Evolutionary conservation across 768 basidiomycete species (phyloP), one percentile per base, ranked within the genome.

Genomic region (Lactarius quietus): DNA sequence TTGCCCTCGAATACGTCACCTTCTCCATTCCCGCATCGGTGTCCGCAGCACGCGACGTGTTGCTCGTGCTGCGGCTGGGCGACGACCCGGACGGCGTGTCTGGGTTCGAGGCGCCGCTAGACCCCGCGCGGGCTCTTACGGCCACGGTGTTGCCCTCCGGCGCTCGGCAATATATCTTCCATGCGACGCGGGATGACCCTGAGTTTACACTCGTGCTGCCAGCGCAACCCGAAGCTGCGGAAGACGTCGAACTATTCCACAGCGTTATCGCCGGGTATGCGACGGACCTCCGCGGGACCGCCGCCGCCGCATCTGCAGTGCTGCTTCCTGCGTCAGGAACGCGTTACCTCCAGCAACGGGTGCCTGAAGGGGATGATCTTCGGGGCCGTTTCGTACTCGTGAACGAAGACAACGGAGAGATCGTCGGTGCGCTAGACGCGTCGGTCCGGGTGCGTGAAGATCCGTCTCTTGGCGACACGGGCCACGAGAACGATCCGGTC

Each of bases 361-460:
- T 17, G 28, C n/a, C 39, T 10, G 69, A 41, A 1, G 39, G 14
- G n/a, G 59, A 64, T 20, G 69, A 68, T 31, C 58, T 70, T n/a
- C 67, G 69, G 15, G 69, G 69, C 18, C 67, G 69, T 3, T 70
- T 70, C 41, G 68, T 68, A 2, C 67, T 70, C 39, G 38, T 70
- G 57, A 68, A 70, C 35, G 69, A 68, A 52, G 67, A 61, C 14
- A 41, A 56, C 14, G 63, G 67, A 8, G 64, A 70, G 61, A 45
- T 70, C 20, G 60, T 70, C 51, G 67, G 64, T 14, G 41, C 69
- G 59, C 58, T 70, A 33, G 69, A 68, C 28, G 26, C 43, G 12
- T 61, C 64, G 12, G 54, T 70, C 7, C 36, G 41, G 20, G 69
- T 70, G 28, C n/a, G 14, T 8, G 69, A 70, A 48, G 69, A 70